Percentiles rank a stretch among this genome's conserved stretches.
phyloP scores from a whole-genome alignment of 176 grass and related monocot species.

The Bothriochloa decipiens region DNA sequence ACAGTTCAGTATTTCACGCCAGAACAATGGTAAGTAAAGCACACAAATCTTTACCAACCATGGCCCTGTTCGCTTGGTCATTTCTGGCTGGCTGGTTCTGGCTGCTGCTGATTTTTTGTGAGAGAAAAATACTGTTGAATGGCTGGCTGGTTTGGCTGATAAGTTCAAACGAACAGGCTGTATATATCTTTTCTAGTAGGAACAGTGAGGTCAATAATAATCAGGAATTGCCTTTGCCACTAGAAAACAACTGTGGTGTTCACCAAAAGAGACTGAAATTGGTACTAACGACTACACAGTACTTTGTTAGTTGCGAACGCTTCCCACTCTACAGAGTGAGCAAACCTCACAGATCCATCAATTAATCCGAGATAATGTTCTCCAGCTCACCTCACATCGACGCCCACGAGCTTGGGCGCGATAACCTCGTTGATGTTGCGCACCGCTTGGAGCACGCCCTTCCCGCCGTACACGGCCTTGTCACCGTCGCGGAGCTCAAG shows the following conservation, averaged over 20 bases:
- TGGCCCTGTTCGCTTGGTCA: too few relatives aligned
- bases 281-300: not conserved
- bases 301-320: not conserved
- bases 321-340: not conserved
- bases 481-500: conserved; percentile 92
- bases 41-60: not conserved
- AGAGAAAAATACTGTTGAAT: too few relatives aligned
- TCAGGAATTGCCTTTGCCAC: not conserved
- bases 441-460: conserved; percentile 86
- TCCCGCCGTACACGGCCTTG: conserved; percentile 83
- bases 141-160: too few relatives aligned
- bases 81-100: too few relatives aligned
- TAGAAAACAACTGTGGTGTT: not conserved
- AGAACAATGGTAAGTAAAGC: not conserved
- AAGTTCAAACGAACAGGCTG: too few relatives aligned
- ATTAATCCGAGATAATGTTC: not conserved
- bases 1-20: not conserved
- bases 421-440: conserved; percentile 86
- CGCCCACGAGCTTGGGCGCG: conserved; percentile 83
- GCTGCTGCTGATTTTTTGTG: too few relatives aligned
- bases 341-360: not conserved
- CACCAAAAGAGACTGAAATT: not conserved
- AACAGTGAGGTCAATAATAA: conserved; percentile 5
- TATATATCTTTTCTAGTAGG: not conserved
- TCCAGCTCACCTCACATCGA: conserved; percentile 74